Conservation (phyloP, 2,329 filamentous ascomycete genomes). For the Talaromyces albobiverticillius region DNA sequence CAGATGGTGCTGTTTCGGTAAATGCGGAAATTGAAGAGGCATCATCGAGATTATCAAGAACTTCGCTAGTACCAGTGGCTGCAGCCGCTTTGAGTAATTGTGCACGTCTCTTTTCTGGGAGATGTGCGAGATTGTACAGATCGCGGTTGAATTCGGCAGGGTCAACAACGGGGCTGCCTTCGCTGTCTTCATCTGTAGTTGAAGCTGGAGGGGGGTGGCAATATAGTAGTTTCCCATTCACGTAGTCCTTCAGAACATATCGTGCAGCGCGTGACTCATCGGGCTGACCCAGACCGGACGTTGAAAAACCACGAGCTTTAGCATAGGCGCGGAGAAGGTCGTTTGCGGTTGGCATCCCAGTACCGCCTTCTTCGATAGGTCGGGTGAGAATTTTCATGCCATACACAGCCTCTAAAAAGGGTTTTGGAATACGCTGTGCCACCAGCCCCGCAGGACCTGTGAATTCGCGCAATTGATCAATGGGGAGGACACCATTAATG, state of each 20-base stretch:
- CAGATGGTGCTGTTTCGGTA: conserved; percentile 3
- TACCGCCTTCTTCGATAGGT: conserved; percentile 87
- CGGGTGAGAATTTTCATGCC: conserved; percentile 83
- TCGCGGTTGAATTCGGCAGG: conserved; percentile 78
- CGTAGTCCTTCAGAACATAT: conserved; percentile 92
- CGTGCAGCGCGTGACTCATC: conserved; percentile 91
- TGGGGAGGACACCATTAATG: conserved; percentile 89
- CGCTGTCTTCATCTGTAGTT: conserved; percentile 43
- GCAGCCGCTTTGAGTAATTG: conserved; percentile 50
- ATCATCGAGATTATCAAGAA: conserved; percentile 20
- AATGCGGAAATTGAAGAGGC: not conserved
- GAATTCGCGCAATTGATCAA: conserved; percentile 93
- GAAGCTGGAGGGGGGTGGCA: conserved; percentile 74
- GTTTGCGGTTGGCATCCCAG: conserved; percentile 76
- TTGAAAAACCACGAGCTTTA: conserved; percentile 83
- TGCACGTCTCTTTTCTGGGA: conserved; percentile 76
- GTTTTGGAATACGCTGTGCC: conserved; percentile 77
- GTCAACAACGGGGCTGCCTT: conserved; percentile 54
- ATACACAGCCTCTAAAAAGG: conserved; percentile 88
- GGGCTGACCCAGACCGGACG: conserved; percentile 82
- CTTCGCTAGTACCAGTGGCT: conserved; percentile 35
- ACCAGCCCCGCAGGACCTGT: conserved; percentile 82
- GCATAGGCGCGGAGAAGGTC: conserved; percentile 87
- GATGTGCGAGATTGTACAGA: conserved; percentile 77
- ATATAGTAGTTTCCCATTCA: conserved; percentile 90